A percentile compares a stretch with the other conserved stretches of the same genome.
Evolutionary conservation across 768 basidiomycete species (phyloP).

Genomic region (Leccinum subgranulosum): DNA sequence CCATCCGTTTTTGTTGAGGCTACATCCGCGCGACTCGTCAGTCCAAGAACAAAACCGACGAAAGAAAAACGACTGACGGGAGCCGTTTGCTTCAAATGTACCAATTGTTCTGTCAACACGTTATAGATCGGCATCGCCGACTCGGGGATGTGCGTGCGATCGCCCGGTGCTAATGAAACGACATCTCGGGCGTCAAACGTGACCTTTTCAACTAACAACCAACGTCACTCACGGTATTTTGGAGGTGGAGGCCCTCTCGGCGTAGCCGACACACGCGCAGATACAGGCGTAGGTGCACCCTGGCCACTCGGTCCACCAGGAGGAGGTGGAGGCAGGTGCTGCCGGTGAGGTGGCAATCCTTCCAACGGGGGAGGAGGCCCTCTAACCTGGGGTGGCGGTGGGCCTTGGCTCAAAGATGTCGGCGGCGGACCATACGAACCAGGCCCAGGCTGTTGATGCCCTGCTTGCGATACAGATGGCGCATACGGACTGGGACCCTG

Average conservation of each 20-base stretch:
- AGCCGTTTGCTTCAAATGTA: slow-evolving; percentile 64
- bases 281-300: slow-evolving; percentile 19
- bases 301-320: slow-evolving; percentile 25
- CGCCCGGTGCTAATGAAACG: slow-evolving; percentile 67
- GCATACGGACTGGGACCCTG: slow-evolving; percentile 17
- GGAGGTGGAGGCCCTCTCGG: slow-evolving; percentile 42
- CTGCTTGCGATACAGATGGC: slow-evolving; percentile 9
- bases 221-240: slow-evolving; percentile 55
- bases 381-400: slow-evolving; percentile 29
- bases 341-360: slow-evolving; percentile 24
- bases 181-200: neutral
- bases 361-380: slow-evolving; percentile 28
- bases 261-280: slow-evolving; percentile 30
- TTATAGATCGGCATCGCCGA: slow-evolving; percentile 61
- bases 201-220: neutral
- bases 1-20: slow-evolving; percentile 81
- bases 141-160: slow-evolving; percentile 88
- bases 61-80: slow-evolving; percentile 56
- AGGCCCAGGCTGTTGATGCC: slow-evolving; percentile 5
- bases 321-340: slow-evolving; percentile 23
- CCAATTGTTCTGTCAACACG: slow-evolving; percentile 60
- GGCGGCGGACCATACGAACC: slow-evolving; percentile 32
- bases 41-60: neutral
- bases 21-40: slow-evolving; percentile 28
- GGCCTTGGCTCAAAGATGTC: slow-evolving; percentile 20